Percentiles rank a stretch among this genome's conserved stretches.
Evolutionary conservation across 2,329 filamentous ascomycete species (phyloP).

Genomic region (Aotearoamyces nothofagi): DNA sequence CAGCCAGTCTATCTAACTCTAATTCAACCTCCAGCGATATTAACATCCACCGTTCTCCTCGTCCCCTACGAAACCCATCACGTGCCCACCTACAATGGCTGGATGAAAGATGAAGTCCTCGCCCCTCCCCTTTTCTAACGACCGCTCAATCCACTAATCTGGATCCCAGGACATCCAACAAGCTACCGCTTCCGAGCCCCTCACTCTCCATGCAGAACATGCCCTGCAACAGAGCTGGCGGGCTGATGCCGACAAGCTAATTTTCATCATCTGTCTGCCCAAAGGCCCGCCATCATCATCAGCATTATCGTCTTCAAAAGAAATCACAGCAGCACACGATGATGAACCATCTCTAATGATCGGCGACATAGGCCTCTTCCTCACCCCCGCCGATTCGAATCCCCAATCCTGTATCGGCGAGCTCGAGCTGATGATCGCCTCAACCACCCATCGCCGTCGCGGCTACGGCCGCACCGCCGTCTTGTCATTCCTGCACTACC

Average conservation of each 20-base stretch:
- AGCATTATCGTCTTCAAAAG: background rate
- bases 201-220: slow-evolving; percentile 71
- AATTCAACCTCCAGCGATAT: slow-evolving; percentile 37
- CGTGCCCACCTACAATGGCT: slow-evolving; percentile 69
- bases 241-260: slow-evolving; percentile 69
- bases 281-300: slow-evolving; percentile 1
- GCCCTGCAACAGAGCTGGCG: slow-evolving; percentile 86
- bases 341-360: slow-evolving; percentile 47
- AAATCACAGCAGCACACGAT: slow-evolving; percentile 12
- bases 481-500: slow-evolving; percentile 52
- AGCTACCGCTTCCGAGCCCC: slow-evolving; percentile 75
- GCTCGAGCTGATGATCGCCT: slow-evolving; percentile 77
- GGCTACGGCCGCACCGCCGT: slow-evolving; percentile 55
- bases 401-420: slow-evolving; percentile 40
- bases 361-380: slow-evolving; percentile 71
- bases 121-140: background rate
- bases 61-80: slow-evolving; percentile 76
- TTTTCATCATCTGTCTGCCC: slow-evolving; percentile 62
- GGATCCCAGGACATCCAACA: slow-evolving; percentile 51
- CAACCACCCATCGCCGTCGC: slow-evolving; percentile 34
- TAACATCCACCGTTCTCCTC: slow-evolving; percentile 50
- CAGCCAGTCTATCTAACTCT: background rate
- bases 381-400: slow-evolving; percentile 40
- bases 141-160: slow-evolving; percentile 1
- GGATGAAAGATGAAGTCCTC: slow-evolving; percentile 59